Evolutionary conservation across 148 eudicot genomes (phyloP).

Genomic region (Silene latifolia): DNA sequence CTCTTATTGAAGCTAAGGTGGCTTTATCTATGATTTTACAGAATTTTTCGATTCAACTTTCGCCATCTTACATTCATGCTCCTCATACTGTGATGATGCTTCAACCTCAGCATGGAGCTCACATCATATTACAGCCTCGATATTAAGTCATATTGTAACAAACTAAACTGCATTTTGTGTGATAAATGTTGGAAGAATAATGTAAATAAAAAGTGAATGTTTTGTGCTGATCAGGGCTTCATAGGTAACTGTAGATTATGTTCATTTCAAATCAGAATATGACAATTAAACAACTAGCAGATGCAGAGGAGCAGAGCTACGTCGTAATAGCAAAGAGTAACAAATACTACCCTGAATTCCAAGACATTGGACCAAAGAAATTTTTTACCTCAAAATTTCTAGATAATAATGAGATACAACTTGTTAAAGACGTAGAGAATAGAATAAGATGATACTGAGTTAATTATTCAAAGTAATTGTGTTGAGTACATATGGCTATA

Average conservation of each 20-base stretch:
- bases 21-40: slow-evolving; percentile 45
- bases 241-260: neutral
- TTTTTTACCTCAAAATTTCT: neutral
- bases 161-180: slow-evolving; percentile 4
- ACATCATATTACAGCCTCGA: slow-evolving; percentile 27
- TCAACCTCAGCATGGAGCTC: slow-evolving; percentile 64
- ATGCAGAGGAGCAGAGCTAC: neutral
- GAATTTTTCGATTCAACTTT: slow-evolving; percentile 40
- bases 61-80: slow-evolving; percentile 54
- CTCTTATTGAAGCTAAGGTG: slow-evolving; percentile 47
- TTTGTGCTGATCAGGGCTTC: neutral
- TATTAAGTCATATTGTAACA: neutral
- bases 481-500: too few species aligned
- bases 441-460: too few species aligned
- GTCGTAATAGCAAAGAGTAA: neutral
- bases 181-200: neutral
- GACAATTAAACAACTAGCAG: neutral
- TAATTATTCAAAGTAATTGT: too few species aligned
- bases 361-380: neutral
- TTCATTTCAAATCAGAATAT: neutral
- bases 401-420: neutral
- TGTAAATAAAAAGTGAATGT: neutral
- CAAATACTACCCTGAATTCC: neutral
- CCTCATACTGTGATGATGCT: slow-evolving; percentile 48
- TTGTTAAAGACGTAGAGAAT: too few species aligned